Evolutionary conservation across 2,329 filamentous ascomycete species (phyloP), one percentile per base, ranked within the genome.

Genomic region (Cladosporium sp.): DNA sequence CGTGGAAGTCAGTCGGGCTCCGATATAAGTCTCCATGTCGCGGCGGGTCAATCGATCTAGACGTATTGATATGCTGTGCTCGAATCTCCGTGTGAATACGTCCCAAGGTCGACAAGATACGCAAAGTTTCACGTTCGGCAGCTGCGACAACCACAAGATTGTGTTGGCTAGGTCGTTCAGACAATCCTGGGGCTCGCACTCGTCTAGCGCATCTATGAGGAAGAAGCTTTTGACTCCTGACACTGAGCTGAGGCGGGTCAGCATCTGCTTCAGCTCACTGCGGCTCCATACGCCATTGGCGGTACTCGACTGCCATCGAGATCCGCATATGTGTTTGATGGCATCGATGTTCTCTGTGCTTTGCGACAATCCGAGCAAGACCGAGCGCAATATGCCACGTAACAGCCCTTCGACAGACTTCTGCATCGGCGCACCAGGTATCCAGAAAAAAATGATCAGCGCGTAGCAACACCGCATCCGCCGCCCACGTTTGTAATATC

Each of bases 101-200:
- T 14, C 18, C 59, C 59, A 63, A 2, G 59, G 59, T n/a, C 60
- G 60, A 47, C 49, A 55, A 4, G 60, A 63, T 14, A 55, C 51
- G 24, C 60, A 63, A 4, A 63, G 1, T 11, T 63, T 63, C 32
- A 63, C 34, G 8, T 63, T 63, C 2, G 49, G 24, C 10, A 44
- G 18, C 6, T 32, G 32, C 11, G 60, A 63, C 15, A 63, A 30
- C 32, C 34, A 30, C n/a, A 44, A 1, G 7, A 63, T 38, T 10
- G 44, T 32, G 6, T 44, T 21, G 14, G 60, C 60, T 0, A 63
- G 24, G 10, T 44, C 60, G 8, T 14, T 11, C 7, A 55, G 24
- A 3, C 24, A 32, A 7, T 54, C 32, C 21, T 55, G 60, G 2
- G 60, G 49, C 7, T 55, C 60, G 26, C 60, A 63, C 18, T 63